Conservation (phyloP, 176 grass and related monocot genomes). For the Phragmites australis region DNA sequence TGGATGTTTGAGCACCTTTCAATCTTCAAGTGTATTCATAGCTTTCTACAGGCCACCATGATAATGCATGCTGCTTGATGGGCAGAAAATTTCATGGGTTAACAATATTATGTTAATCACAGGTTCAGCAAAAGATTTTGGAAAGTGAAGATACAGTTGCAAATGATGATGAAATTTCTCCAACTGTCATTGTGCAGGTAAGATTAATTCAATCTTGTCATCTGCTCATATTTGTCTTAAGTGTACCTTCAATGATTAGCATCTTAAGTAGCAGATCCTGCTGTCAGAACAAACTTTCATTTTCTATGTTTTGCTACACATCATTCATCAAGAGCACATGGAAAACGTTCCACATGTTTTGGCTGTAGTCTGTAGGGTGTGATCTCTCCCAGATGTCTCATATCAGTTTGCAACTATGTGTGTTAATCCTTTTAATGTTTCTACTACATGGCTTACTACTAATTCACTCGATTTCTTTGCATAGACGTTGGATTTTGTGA, state of each 20-base stretch:
- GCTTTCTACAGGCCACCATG: background rate
- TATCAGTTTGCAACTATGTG: background rate
- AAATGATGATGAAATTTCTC: slow-evolving; percentile 67
- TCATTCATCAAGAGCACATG: background rate
- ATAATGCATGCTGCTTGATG: background rate
- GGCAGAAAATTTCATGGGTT: slow-evolving; percentile 4
- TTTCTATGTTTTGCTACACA: background rate
- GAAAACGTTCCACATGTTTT: background rate
- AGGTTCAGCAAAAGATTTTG: slow-evolving; percentile 82
- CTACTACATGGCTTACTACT: background rate
- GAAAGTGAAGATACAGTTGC: slow-evolving; percentile 57
- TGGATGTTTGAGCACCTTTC: slow-evolving; percentile 11
- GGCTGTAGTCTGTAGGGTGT: background rate
- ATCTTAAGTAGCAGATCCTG: slow-evolving; percentile 1
- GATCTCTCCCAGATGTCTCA: background rate
- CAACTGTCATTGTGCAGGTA: slow-evolving; percentile 87
- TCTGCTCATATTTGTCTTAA: background rate
- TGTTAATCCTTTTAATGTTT: slow-evolving; percentile 20
- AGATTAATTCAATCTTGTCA: slow-evolving; percentile 21
- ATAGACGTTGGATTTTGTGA: slow-evolving; percentile 73
- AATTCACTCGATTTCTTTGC: slow-evolving; percentile 25
- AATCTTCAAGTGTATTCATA: slow-evolving; percentile 3
- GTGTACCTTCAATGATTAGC: background rate
- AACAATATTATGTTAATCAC: slow-evolving; percentile 35
- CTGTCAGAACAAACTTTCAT: background rate